Conservation (phyloP, 257 asterid genomes). For the Solanum piurae region DNA sequence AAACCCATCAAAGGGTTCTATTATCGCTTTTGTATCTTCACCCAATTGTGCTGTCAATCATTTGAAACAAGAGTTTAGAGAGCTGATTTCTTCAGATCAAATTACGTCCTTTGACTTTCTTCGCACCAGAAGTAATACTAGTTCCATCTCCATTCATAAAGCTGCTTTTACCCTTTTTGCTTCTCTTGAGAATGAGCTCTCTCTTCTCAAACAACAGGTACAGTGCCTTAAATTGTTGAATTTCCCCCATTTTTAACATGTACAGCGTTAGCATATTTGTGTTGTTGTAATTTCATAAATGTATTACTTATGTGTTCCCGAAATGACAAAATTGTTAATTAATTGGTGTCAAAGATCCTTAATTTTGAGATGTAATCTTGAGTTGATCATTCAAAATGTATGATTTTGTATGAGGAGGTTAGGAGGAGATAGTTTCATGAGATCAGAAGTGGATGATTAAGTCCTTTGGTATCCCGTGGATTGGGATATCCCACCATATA, state of each 20-base stretch:
- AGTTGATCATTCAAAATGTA: background rate
- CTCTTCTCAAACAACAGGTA: slow-evolving; percentile 14
- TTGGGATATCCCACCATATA: background rate
- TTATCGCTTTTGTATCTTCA: slow-evolving; percentile 10
- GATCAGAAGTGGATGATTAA: background rate
- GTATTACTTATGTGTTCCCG: background rate
- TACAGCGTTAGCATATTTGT: background rate
- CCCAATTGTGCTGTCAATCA: background rate
- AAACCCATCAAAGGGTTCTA: background rate
- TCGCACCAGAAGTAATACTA: slow-evolving; percentile 1
- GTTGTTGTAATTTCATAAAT: background rate
- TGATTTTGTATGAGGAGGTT: background rate
- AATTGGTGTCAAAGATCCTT: background rate
- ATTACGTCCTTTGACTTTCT: background rate
- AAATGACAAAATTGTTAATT: background rate
- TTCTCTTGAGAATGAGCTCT: slow-evolving; percentile 8
- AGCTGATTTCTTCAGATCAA: background rate
- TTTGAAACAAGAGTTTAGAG: background rate
- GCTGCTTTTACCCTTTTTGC: slow-evolving; percentile 6
- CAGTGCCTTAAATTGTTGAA: background rate
- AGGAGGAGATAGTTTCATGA: background rate
- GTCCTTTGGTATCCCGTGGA: background rate
- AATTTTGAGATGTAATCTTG: background rate
- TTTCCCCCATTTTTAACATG: background rate
- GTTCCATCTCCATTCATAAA: slow-evolving; percentile 6